phyloP scores from a whole-genome alignment of 2,329 filamentous ascomycete species.

The Geosmithia morbida region DNA sequence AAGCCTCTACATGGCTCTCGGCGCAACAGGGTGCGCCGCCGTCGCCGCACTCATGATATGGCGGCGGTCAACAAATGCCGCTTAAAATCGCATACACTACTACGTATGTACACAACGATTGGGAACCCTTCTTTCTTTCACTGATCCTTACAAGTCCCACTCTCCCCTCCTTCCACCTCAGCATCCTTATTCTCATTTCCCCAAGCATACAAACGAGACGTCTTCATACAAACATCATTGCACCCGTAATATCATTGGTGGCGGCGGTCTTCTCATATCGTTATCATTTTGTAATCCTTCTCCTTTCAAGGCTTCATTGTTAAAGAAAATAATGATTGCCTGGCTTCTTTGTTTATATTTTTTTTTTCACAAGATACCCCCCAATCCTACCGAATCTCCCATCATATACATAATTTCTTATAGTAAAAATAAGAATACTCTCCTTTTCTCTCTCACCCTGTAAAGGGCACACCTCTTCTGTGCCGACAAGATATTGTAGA shows the following conservation, averaged over 20 bases:
- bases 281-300: neutral
- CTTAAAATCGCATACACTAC: slow-evolving; percentile 7
- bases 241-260: neutral
- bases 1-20: slow-evolving; percentile 72
- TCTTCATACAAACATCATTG: neutral
- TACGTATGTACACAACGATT: neutral
- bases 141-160: neutral
- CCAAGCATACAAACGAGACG: neutral
- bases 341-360: neutral
- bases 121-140: slow-evolving; percentile 1
- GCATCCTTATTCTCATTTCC: neutral
- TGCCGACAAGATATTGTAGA: no score
- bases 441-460: neutral
- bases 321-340: neutral
- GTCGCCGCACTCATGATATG: slow-evolving; percentile 53
- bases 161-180: neutral
- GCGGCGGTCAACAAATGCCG: slow-evolving; percentile 38
- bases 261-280: neutral
- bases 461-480: no score
- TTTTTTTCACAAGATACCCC: neutral
- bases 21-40: slow-evolving; percentile 52
- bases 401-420: neutral
- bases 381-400: neutral
- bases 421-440: slow-evolving; percentile 2
- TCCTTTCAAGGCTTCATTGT: neutral